Percentiles rank a stretch among this genome's conserved stretches.
Conservation (phyloP, 306 rosid genomes). For the Pachyrhizus erosus region DNA sequence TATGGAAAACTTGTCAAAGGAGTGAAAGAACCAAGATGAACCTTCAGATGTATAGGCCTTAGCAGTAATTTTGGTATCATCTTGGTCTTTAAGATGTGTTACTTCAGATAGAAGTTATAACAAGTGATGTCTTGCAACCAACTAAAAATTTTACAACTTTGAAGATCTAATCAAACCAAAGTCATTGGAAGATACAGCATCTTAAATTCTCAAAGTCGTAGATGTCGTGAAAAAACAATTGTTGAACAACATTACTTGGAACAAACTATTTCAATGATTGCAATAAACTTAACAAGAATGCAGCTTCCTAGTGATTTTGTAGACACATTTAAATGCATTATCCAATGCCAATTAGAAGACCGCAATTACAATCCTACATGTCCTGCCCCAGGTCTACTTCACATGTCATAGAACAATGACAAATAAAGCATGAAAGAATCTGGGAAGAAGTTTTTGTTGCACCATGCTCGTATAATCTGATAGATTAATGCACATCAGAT, state of each 20-base stretch:
- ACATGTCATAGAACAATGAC: slow-evolving; percentile 42
- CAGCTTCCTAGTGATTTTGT: background rate
- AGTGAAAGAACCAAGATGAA: no score
- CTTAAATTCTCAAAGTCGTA: background rate
- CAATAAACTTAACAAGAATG: background rate
- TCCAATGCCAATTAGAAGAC: background rate
- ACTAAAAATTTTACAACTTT: no score
- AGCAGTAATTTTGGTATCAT: no score
- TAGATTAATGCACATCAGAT: slow-evolving; percentile 38
- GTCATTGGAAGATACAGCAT: background rate
- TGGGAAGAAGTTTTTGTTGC: slow-evolving; percentile 36
- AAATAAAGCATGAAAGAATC: slow-evolving; percentile 26
- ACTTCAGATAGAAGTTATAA: no score
- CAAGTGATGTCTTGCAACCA: no score
- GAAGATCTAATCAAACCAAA: background rate
- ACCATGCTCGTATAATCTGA: slow-evolving; percentile 60
- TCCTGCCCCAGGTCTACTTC: slow-evolving; percentile 39
- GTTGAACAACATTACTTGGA: background rate
- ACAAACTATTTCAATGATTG: background rate
- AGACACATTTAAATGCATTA: background rate
- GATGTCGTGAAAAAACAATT: background rate
- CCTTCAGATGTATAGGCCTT: no score
- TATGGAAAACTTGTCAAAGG: no score
- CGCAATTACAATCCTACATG: background rate
- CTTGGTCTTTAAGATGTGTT: no score